These are phyloP conservation scores for Rosa rugosa DNA, from an alignment of 306 rosid genomes.

Conservation along the genomic window DNA sequence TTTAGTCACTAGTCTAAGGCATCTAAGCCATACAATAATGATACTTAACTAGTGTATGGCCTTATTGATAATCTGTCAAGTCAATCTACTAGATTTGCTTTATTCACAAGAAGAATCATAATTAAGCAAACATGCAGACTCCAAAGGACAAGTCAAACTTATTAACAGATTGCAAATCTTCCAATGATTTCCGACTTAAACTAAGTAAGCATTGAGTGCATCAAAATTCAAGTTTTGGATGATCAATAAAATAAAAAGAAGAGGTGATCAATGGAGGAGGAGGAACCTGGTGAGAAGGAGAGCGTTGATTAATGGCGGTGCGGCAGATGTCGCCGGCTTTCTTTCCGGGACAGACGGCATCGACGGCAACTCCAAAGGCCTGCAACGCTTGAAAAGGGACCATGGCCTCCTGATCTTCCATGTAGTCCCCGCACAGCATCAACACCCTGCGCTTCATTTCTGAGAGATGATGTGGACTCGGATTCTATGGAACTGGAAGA, in stretches of 20 bases:
- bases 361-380: conserved; percentile 69
- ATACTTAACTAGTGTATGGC: too few relatives aligned
- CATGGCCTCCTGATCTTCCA: conserved; percentile 85
- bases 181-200: too few relatives aligned
- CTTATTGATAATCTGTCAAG: neutral
- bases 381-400: conserved; percentile 83
- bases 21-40: too few relatives aligned
- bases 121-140: too few relatives aligned
- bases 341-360: conserved; percentile 82
- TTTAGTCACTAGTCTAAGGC: neutral
- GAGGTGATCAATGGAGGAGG: neutral
- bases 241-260: too few relatives aligned
- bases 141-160: too few relatives aligned
- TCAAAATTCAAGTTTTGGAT: too few relatives aligned
- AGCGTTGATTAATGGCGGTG: conserved; percentile 49
- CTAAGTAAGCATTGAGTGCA: too few relatives aligned
- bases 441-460: conserved; percentile 46
- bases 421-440: conserved; percentile 77
- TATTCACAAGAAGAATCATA: neutral
- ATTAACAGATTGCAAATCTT: too few relatives aligned
- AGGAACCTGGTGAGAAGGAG: conserved; percentile 54
- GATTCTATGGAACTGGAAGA: too few relatives aligned
- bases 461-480: too few relatives aligned
- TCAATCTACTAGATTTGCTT: neutral
- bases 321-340: conserved; percentile 79